Evolutionary conservation across 1,284 basidiomycete genomes (phyloP).

Genomic region (Rhodotorula sp.): DNA sequence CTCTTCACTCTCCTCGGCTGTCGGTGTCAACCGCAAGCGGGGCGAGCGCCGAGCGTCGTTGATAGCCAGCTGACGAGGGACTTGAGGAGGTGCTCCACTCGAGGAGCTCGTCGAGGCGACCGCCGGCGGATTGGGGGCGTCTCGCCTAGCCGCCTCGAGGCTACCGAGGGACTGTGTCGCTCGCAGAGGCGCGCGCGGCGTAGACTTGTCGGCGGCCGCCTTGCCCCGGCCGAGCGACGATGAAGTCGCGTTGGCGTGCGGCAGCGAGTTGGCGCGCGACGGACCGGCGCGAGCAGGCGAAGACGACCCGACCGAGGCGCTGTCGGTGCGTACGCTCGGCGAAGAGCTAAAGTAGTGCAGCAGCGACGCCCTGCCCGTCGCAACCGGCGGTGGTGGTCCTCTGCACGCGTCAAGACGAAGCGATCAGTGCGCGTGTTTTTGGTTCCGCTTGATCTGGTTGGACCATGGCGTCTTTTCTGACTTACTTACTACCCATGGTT

Average conservation of each 20-base stretch:
- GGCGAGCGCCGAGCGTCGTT: neutral
- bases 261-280: neutral
- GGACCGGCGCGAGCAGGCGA: neutral
- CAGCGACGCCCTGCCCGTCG: neutral
- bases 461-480: neutral
- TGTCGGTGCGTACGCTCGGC: neutral
- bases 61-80: too few species aligned
- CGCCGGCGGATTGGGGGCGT: neutral
- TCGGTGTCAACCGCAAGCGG: neutral
- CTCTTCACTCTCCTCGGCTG: neutral
- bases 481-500: neutral
- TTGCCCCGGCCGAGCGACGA: neutral
- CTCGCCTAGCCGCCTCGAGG: neutral
- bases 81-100: neutral
- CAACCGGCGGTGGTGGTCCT: neutral
- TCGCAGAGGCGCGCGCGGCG: neutral
- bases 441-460: too few species aligned
- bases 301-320: neutral
- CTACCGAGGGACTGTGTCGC: conserved; percentile 6
- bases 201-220: neutral
- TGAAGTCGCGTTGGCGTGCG: neutral
- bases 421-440: too few species aligned
- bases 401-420: neutral
- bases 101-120: neutral
- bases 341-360: conserved; percentile 7